Evolutionary conservation across 1,284 basidiomycete genomes (phyloP), one percentile per base, ranked within the genome.

Genomic region (Austropuccinia psidii): DNA sequence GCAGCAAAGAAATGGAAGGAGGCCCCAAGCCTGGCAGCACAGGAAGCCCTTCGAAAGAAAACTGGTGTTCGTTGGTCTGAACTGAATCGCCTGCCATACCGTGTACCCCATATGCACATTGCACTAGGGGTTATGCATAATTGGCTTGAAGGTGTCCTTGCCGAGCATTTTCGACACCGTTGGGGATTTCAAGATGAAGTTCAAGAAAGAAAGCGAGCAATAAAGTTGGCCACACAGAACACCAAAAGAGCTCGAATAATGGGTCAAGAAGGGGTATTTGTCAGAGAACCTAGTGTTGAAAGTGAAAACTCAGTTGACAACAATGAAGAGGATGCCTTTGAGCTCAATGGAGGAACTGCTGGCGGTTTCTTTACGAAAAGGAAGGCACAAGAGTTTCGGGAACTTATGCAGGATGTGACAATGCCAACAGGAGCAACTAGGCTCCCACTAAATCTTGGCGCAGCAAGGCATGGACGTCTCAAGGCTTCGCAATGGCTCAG

Each of bases 111-210:
- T 13, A 19, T 21, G 17, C 2, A 50, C 13, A 31, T 43, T 68
- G 65, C 17, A 2, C 65, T 68, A 13, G 47, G 62, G 8, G 24
- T 66, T 1, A 33, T 66, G 43, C 62, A 65, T 21, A 65, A 50
- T 65, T 67, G 49, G 65, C 49, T 37, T 37, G 49, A 67, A 43
- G 65, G 49, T 2, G 21, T 55, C 19, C 24, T 57, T 5, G 31
- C 24, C 9, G 13, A 37, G 15, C 50, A 68, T 15, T 67, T 45
- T 45, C 21, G 49, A 33, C 8, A 52, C 13, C 13, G 49, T n/a
- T 54, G 64, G 64, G 2, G 19, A 7, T 66, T 52, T 37, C 52
- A 68, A 68, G 29, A n/a, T 11, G 43, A n/a, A 11, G 11, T 61
- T 1, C n/a, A 27, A 6, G 13, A 43, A 2, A 35, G 31, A 27